Percentiles rank a stretch among this genome's conserved stretches.
phyloP scores from a whole-genome alignment of 139 green algal genomes.

The Helicosporidium sp. region DNA sequence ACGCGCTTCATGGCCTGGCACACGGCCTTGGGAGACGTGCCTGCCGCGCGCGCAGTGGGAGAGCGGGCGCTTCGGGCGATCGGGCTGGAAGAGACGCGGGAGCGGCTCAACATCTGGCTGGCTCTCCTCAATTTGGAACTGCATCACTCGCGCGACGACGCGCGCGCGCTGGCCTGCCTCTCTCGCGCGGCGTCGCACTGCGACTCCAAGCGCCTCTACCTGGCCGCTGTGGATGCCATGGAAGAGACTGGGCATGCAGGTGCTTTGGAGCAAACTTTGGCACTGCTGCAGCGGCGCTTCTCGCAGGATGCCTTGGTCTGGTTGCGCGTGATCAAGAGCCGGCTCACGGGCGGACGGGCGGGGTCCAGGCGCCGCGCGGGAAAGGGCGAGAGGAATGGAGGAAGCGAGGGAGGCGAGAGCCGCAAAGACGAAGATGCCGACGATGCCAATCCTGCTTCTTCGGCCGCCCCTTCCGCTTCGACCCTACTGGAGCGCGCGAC shows the following conservation, averaged over 20 bases:
- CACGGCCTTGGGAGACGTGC: constrained; percentile 55
- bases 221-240: constrained; percentile 14
- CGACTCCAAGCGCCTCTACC: constrained; percentile 63
- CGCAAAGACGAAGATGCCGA: too few species aligned
- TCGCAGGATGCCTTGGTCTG: constrained; percentile 35
- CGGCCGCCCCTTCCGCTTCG: too few species aligned
- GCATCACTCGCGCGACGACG: constrained; percentile 55
- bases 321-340: constrained; percentile 36
- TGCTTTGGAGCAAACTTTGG: neutral
- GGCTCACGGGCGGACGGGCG: constrained; percentile 22
- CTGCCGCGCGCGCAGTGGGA: constrained; percentile 49
- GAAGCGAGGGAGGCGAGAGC: too few species aligned
- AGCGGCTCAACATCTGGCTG: constrained; percentile 92
- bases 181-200: constrained; percentile 46
- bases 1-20: constrained; percentile 87
- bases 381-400: too few species aligned
- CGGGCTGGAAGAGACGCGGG: constrained; percentile 1
- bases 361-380: constrained; percentile 17
- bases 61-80: constrained; percentile 73
- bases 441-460: too few species aligned
- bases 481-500: too few species aligned
- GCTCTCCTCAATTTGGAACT: constrained; percentile 88
- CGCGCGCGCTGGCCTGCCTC: constrained; percentile 60
- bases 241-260: neutral
- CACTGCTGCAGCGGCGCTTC: neutral